Base-by-base conservation (phyloP, 1,284 basidiomycete genomes). In the Leccinum solheimii region DNA sequence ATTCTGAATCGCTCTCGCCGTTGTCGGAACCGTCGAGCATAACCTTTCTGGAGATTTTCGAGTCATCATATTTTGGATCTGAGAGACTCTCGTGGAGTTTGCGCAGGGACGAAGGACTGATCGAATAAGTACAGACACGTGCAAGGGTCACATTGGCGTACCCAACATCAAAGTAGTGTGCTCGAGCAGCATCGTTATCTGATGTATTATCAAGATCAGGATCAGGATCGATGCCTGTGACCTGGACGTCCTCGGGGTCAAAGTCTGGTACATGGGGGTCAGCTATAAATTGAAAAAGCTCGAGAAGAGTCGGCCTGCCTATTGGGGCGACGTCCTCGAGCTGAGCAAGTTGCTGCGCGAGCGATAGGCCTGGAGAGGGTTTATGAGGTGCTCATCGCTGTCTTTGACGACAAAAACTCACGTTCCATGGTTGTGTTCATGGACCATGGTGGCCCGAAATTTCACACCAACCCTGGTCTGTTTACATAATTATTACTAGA, bases 81-180 rank as follows among this genome's bases (percentile, higher is more conserved):
- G 82, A 73, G 57, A 91, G 71, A 64, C 80, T 84, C 51, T 86
- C 83, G 16, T 86, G 84, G 26, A 83, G 73, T 68, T 83, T 87
- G 57, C 91, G 83, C 59, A 95, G 71, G 19, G 81, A 75, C 56
- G 92, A 94, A 11, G 85, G 85, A 3, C 92, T 94, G 62, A 32
- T 64, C 57, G 53, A 57, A 53, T 54, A 53, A 57, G 59, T 68
- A 54, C 64, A 62, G 32, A 50, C 49, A 58, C 21, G 55, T 40
- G 58, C 43, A 62, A 40, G 62, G 59, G 59, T 21, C 45, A 77
- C 84, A 68, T 72, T 27, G 51, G 70, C 69, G 55, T 54, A 94
- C 92, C 90, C 91, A 52, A 95, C 91, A 69, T 91, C 86, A 49
- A 93, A 69, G 73, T 95, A 96, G 75, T 95, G 94, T 66, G 87